Base-by-base conservation (phyloP, 1,139 yeast species). In the Saccharomyces hybrid region DNA sequence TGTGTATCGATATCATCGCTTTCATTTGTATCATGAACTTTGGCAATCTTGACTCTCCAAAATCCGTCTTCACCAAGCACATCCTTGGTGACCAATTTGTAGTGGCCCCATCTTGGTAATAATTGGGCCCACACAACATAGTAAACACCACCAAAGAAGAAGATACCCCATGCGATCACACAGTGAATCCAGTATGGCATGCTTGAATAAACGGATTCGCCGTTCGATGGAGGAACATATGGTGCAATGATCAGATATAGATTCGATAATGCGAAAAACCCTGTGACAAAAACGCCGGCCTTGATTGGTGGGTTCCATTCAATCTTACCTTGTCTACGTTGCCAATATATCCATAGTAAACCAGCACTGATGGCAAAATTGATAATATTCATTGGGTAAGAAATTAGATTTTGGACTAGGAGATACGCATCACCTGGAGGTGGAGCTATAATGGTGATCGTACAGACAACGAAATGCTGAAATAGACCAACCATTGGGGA, bases 171-270 rank as follows among this genome's bases (percentile, higher is more conserved):
- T 9, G 95, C 85, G 23, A 86, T 89, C 51, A 87, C 95, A 64
- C 91, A 84, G 69, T 87, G 95, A 55, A 85, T 78, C 78, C 82
- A 88, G 73, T 87, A 88, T 46, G 95, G 96, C 63, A 86, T 73
- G 54, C 68, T 64, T 49, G 80, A 72, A 76, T 86, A 88, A 55
- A 85, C 90, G 50, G 76, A 75, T 71, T 85, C 86, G 38, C 85
- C 87, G 46, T 66, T 74, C 34, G 76, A 67, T 52, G 95, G 96
- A 46, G 95, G 91, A 59, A 88, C 78, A 67, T 85, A 88, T 53
- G 96, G 96, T 48, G 95, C 93, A 56, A 80, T 80, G 55, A 87
- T 78, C 66, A 88, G 75, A 66, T 87, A 88, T 28, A 85, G 64
- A 20, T 90, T 85, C 6, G 90, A 78, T 54, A 87, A 71, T 55